These are phyloP conservation scores for Megacollybia marginata DNA, from an alignment of 768 basidiomycete species.

Conservation along the genomic window DNA sequence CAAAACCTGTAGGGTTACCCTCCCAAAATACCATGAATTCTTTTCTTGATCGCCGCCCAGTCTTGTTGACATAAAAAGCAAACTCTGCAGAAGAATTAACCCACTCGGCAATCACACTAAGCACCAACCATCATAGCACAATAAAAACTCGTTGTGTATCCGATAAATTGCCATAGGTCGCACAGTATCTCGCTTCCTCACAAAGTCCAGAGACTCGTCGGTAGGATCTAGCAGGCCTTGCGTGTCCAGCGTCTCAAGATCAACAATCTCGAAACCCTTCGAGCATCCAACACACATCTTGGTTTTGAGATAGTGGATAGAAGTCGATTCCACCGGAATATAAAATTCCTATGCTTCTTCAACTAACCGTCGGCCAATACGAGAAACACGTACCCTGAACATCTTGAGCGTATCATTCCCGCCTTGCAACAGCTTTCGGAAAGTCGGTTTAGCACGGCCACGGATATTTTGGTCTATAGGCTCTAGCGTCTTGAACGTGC, in stretches of 20 bases:
- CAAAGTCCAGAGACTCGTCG: conserved; percentile 89
- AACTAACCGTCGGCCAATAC: no score
- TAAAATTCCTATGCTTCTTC: conserved; percentile 79
- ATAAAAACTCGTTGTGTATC: conserved; percentile 90
- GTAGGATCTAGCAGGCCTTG: conserved; percentile 92
- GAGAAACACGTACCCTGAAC: conserved; percentile 60
- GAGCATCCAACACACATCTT: conserved; percentile 96
- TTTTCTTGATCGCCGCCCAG: conserved; percentile 81
- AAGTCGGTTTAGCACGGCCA: conserved; percentile 81
- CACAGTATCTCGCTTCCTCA: conserved; percentile 80
- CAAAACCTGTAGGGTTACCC: conserved; percentile 88
- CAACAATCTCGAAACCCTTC: conserved; percentile 97
- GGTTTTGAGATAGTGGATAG: conserved; percentile 95
- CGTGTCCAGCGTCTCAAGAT: conserved; percentile 93
- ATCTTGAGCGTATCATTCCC: conserved; percentile 89
- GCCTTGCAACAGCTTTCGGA: conserved; percentile 89
- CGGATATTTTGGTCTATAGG: conserved; percentile 87
- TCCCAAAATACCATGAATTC: conserved; percentile 98
- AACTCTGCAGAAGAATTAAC: conserved; percentile 55
- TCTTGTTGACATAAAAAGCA: conserved; percentile 98
- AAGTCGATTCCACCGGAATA: conserved; percentile 94
- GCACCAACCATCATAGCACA: conserved; percentile 90
- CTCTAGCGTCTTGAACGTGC: conserved; percentile 95
- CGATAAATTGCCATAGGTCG: conserved; percentile 95
- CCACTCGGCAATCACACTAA: neutral